These are phyloP conservation scores for Ramaria sp. DNA, from an alignment of 768 basidiomycete genomes.

Conservation along the genomic window DNA sequence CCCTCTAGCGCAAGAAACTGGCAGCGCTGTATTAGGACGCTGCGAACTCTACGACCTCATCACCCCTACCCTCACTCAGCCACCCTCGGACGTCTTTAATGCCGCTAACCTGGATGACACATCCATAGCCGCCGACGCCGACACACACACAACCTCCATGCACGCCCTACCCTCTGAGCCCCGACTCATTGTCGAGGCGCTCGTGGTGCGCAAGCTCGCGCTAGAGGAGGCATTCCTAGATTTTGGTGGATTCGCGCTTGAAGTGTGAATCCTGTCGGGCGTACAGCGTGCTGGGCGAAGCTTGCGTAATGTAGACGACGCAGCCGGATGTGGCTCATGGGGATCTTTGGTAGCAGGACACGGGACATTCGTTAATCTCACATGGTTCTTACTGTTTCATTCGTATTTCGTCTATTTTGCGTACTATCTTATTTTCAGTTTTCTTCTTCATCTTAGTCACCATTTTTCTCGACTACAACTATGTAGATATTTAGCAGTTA, in stretches of 20 bases:
- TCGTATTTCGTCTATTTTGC: too few relatives aligned
- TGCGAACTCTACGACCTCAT: background rate
- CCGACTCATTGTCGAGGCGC: conserved; percentile 69
- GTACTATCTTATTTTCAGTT: too few relatives aligned
- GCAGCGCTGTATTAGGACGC: background rate
- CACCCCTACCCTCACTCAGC: background rate
- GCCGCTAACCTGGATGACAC: conserved; percentile 14
- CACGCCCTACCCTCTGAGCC: conserved; percentile 24
- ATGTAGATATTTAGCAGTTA: too few relatives aligned
- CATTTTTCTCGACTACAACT: too few relatives aligned
- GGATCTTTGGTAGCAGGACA: too few relatives aligned
- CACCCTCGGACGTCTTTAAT: background rate
- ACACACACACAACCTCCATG: background rate
- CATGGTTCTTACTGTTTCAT: too few relatives aligned
- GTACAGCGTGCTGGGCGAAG: too few relatives aligned
- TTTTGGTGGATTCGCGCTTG: conserved; percentile 49
- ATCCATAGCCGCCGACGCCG: conserved; percentile 16
- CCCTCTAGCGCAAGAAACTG: background rate
- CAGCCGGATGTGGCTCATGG: too few relatives aligned
- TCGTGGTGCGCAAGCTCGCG: conserved; percentile 69
- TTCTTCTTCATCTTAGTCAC: too few relatives aligned
- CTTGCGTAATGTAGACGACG: too few relatives aligned
- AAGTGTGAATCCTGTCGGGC: background rate
- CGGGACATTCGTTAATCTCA: too few relatives aligned
- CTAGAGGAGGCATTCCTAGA: conserved; percentile 69